A percentile compares a stretch with the other conserved stretches of the same genome.
Evolutionary conservation across 176 grass and related monocot genomes (phyloP).

Genomic region (Phoenix roebelenii): DNA sequence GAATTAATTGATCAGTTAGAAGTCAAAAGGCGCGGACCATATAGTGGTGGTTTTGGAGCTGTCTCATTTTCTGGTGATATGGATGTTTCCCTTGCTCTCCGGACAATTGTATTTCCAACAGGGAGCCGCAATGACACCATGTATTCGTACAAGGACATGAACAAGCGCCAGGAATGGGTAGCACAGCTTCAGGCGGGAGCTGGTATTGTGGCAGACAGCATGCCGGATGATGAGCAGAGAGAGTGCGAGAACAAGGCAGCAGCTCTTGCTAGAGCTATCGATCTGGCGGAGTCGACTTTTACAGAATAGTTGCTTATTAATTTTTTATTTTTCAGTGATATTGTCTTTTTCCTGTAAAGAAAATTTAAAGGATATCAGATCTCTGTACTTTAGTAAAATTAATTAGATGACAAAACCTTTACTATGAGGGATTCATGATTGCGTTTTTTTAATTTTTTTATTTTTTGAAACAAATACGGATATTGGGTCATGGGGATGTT

Average conservation of each 20-base stretch:
- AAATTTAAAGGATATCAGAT: no score
- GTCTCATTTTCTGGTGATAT: slow-evolving; percentile 70
- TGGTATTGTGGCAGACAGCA: slow-evolving; percentile 74
- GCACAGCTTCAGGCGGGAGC: slow-evolving; percentile 70
- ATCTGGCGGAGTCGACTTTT: slow-evolving; percentile 73
- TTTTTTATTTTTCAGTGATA: no score
- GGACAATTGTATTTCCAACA: slow-evolving; percentile 57
- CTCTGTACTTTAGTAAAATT: no score
- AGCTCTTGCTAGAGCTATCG: slow-evolving; percentile 54
- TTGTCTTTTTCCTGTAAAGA: no score
- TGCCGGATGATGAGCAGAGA: slow-evolving; percentile 56
- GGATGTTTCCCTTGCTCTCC: slow-evolving; percentile 69
- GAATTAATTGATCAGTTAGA: slow-evolving; percentile 79
- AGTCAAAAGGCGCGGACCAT: slow-evolving; percentile 57
- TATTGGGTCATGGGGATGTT: no score
- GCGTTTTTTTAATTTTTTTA: no score
- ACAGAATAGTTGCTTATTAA: background rate
- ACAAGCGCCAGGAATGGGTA: slow-evolving; percentile 63
- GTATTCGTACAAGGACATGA: slow-evolving; percentile 36
- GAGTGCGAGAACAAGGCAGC: slow-evolving; percentile 82
- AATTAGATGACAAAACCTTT: no score
- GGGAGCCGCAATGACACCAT: slow-evolving; percentile 44
- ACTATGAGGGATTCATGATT: no score
- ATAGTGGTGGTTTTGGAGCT: slow-evolving; percentile 78
- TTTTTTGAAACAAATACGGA: no score